Evolutionary conservation across 2,329 filamentous ascomycete species (phyloP), one percentile per base, ranked within the genome.

Genomic region (Xylaria sp.): DNA sequence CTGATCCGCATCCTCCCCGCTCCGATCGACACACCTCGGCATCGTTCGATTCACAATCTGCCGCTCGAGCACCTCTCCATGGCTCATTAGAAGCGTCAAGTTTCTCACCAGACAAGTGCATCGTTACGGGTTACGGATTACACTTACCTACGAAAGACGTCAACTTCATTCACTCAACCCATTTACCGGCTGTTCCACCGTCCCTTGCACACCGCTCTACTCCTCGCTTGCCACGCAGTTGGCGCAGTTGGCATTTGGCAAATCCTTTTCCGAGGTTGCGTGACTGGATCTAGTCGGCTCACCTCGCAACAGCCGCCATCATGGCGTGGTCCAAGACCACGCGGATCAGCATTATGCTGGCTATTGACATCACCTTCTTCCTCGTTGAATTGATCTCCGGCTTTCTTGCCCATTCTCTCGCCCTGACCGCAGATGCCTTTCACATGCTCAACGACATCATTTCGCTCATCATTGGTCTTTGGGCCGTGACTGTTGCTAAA

Each of bases 361-460:
- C 79, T 65, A 96, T 99, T 71, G 93, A 97, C 76, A 82, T 87
- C 55, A 81, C 83, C 47, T 99, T 99, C 79, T 97, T 99, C 77
- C 76, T 96, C 52, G 79, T 97, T 60, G 94, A 99, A 76, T 78
- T 99, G 63, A 85, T 89, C 59, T 86, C 89, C 63, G 93, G 94
- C 63, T 91, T 96, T 79, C 79, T 88, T 64, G 91, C 96, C 62
- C 88, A 92, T 72, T 97, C 94, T 16, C 83, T 99, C 67, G 94
- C 94, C 44, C 83, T 99, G 60, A 92, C 95, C 72, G 94, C 94
- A 57, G 94, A 99, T 78, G 92, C 94, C 61, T 99, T 99, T 75
- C 94, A 99, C 77, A 99, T 99, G 94, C 81, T 99, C 62, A 99
- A 99, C 79, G 94, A 99, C 83, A 94, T 99, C 68, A 88, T 99